A percentile compares a stretch with the other conserved stretches of the same genome.
Evolutionary conservation across 2,329 filamentous ascomycete species (phyloP).

Genomic region (Fusarium sp.): DNA sequence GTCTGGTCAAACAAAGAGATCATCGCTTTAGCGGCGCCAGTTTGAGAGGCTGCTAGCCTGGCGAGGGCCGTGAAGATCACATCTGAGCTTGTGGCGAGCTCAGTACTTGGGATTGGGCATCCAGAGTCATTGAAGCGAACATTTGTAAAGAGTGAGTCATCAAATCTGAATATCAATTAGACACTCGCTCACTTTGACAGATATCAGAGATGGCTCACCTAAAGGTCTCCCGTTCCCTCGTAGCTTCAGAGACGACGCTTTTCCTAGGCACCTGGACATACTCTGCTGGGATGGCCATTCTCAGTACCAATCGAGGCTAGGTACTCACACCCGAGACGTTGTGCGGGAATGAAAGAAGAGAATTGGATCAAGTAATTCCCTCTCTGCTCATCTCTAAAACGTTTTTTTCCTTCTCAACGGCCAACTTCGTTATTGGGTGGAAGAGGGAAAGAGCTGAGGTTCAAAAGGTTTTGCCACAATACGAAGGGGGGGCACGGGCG

Average conservation of each 20-base stretch:
- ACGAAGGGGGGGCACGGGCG: not conserved
- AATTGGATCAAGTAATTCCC: not conserved
- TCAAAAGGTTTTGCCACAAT: not conserved
- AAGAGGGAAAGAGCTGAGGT: not conserved
- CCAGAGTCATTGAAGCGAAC: conserved; percentile 43
- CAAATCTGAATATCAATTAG: conserved; percentile 7
- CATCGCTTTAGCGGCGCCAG: conserved; percentile 55
- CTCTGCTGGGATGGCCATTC: conserved; percentile 5
- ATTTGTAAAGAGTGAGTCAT: conserved; percentile 22
- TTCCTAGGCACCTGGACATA: conserved; percentile 17
- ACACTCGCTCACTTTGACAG: not conserved
- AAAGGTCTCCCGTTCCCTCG: conserved; percentile 49
- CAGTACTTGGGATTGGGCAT: conserved; percentile 35
- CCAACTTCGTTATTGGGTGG: not conserved
- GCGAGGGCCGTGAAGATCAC: conserved; percentile 59
- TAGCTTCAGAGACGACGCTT: conserved; percentile 39
- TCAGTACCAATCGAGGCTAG: not conserved
- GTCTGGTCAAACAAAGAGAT: conserved; percentile 63
- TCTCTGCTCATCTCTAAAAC: not conserved
- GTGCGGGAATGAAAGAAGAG: not conserved
- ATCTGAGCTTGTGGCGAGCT: conserved; percentile 49
- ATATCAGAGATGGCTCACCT: conserved; percentile 32
- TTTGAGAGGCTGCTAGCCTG: conserved; percentile 58
- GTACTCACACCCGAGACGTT: not conserved
- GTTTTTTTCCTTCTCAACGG: not conserved